Evolutionary conservation across 2,329 filamentous ascomycete genomes (phyloP).

Genomic region (Aspergillus fumigatus): DNA sequence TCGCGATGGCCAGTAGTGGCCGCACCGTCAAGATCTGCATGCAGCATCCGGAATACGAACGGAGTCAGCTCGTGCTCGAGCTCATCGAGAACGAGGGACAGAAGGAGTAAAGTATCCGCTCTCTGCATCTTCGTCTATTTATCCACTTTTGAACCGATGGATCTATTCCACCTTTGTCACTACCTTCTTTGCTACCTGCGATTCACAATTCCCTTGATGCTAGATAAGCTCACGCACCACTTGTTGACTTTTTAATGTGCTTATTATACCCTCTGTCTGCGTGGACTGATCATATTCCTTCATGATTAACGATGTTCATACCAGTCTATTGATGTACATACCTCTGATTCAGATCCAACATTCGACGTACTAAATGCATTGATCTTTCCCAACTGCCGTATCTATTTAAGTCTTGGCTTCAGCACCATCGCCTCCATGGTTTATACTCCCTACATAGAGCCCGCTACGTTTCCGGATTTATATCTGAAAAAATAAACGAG

Average conservation of each 20-base stretch:
- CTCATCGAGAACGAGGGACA: conserved; percentile 88
- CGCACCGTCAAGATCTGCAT: conserved; percentile 90
- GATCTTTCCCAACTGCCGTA: neutral
- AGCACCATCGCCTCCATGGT: too few relatives aligned
- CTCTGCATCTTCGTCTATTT: neutral
- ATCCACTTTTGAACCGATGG: neutral
- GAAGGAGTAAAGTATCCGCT: conserved; percentile 39
- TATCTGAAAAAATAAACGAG: too few relatives aligned
- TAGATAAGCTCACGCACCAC: neutral
- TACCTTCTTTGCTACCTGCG: neutral
- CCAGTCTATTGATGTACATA: neutral
- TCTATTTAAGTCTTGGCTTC: neutral
- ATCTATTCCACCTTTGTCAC: neutral
- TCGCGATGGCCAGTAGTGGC: conserved; percentile 35
- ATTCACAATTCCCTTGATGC: neutral
- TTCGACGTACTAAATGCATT: conserved; percentile 1
- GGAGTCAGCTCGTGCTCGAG: conserved; percentile 85
- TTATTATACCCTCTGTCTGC: neutral
- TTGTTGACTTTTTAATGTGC: neutral
- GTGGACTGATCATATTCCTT: neutral
- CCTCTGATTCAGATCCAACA: neutral
- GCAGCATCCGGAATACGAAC: conserved; percentile 83
- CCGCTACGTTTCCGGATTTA: too few relatives aligned
- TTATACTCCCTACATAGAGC: too few relatives aligned
- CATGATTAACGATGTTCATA: neutral